These are phyloP conservation scores for Geotrichum citri-aurantii DNA, from an alignment of 1,139 yeast genomes.

Conservation along the genomic window DNA sequence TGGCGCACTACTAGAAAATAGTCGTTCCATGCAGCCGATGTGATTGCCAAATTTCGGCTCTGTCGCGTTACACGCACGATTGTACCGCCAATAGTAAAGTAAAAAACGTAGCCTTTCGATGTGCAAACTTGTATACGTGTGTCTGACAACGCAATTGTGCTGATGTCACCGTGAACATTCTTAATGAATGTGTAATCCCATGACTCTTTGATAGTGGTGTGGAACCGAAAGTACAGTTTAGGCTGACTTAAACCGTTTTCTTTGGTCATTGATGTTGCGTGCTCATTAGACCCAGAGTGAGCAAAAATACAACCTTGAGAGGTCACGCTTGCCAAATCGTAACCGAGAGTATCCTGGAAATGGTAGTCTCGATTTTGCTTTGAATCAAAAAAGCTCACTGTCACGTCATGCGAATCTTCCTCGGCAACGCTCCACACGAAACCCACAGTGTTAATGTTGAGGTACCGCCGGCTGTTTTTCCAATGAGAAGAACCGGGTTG, in stretches of 20 bases:
- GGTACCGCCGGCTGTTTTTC: conserved; percentile 60
- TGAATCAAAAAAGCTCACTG: conserved; percentile 82
- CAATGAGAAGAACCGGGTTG: conserved; percentile 89
- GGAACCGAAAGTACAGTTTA: conserved; percentile 32
- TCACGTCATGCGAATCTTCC: conserved; percentile 57
- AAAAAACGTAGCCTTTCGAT: conserved; percentile 51
- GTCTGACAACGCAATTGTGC: conserved; percentile 49
- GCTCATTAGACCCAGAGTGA: conserved; percentile 8
- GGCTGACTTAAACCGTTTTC: conserved; percentile 11
- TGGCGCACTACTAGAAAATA: conserved; percentile 42
- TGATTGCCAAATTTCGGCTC: conserved; percentile 47
- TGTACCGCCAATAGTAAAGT: conserved; percentile 51
- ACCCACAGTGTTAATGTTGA: conserved; percentile 77
- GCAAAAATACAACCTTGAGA: conserved; percentile 63
- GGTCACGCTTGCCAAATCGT: conserved; percentile 71
- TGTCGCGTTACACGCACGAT: conserved; percentile 47
- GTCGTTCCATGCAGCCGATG: conserved; percentile 47
- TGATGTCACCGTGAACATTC: conserved; percentile 32
- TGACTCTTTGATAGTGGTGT: conserved; percentile 27
- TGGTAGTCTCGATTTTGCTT: conserved; percentile 77
- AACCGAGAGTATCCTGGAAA: conserved; percentile 67
- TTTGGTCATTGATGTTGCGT: conserved; percentile 10
- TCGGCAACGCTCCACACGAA: conserved; percentile 76
- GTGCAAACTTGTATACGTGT: conserved; percentile 49
- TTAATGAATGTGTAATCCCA: conserved; percentile 41